phyloP scores from a whole-genome alignment of 2,329 filamentous ascomycete genomes.

The Capronia americana region DNA sequence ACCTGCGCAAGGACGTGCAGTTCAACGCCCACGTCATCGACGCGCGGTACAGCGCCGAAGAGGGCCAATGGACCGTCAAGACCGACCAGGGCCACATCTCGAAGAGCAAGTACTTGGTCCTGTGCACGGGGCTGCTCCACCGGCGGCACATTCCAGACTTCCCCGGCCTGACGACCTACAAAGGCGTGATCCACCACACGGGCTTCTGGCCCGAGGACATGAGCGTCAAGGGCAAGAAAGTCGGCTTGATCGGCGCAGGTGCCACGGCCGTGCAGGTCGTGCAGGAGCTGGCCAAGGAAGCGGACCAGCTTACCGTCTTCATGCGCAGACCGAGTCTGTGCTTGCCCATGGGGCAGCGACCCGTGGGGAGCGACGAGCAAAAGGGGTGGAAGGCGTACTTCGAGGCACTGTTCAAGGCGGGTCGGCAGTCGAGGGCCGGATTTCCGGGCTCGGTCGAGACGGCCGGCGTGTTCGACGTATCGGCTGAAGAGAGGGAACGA shows the following conservation, averaged over 20 bases:
- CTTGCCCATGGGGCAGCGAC: conserved; percentile 64
- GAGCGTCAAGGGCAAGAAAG: conserved; percentile 63
- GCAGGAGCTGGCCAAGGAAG: conserved; percentile 64
- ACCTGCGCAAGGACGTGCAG: conserved; percentile 48
- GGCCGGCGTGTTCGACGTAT: conserved; percentile 44
- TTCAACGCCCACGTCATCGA: conserved; percentile 46
- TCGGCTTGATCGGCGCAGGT: conserved; percentile 69
- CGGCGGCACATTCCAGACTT: conserved; percentile 65
- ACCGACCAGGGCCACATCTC: conserved; percentile 45
- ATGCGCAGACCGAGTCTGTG: conserved; percentile 71
- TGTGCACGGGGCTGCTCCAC: conserved; percentile 47
- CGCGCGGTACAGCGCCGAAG: conserved; percentile 44
- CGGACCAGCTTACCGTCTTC: conserved; percentile 58
- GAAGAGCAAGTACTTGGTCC: conserved; percentile 34
- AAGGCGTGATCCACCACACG: conserved; percentile 66
- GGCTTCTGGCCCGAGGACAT: conserved; percentile 66
- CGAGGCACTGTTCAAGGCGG: conserved; percentile 61
- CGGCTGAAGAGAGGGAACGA: conserved; percentile 46
- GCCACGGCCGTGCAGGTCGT: conserved; percentile 69
- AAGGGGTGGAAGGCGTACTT: conserved; percentile 56
- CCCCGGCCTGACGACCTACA: conserved; percentile 64
- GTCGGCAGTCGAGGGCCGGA: conserved; percentile 62
- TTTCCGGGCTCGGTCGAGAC: conserved; percentile 63
- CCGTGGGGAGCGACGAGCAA: conserved; percentile 57
- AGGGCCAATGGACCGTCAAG: conserved; percentile 49